Conservation (phyloP, 495 filamentous ascomycete species). For the Recurvomyces mirabilis region DNA sequence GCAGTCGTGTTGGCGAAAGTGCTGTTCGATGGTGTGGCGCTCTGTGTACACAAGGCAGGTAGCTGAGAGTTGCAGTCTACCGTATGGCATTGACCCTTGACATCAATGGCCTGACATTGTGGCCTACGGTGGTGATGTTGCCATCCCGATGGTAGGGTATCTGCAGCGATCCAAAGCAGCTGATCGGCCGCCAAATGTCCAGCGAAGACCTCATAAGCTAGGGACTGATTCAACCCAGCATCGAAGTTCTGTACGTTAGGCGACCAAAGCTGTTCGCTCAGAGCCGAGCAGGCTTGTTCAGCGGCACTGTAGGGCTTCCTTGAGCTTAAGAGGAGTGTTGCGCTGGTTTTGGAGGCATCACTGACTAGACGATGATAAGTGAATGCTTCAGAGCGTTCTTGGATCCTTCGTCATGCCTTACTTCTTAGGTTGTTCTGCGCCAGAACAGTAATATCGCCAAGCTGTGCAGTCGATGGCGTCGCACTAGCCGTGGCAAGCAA, state of each 20-base stretch:
- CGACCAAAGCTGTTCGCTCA: not conserved
- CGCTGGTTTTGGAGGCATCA: conserved; percentile 1
- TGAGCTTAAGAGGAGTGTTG: not conserved
- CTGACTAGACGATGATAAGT: not conserved
- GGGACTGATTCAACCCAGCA: conserved; percentile 22
- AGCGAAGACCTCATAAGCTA: conserved; percentile 27
- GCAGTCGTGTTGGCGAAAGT: conserved; percentile 7
- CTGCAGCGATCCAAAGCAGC: conserved; percentile 9
- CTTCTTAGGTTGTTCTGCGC: not conserved
- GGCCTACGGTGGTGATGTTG: not conserved
- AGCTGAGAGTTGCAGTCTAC: conserved; percentile 1
- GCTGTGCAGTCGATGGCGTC: not conserved
- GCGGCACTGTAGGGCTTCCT: not conserved
- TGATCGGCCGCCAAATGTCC: conserved; percentile 17
- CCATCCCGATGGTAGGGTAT: not conserved
- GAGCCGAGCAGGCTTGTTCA: not conserved
- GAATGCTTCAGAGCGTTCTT: not conserved
- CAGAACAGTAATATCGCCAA: conserved; percentile 2
- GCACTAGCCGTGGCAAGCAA: not conserved
- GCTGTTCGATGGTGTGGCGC: conserved; percentile 12
- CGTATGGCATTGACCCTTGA: conserved; percentile 5
- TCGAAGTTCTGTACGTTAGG: conserved; percentile 20
- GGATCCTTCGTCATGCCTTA: not conserved
- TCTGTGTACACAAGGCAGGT: conserved; percentile 18
- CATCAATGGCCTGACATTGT: conserved; percentile 13